Conservation (phyloP, 371 early-diverging fungal species). For the Mucor racemosus region DNA sequence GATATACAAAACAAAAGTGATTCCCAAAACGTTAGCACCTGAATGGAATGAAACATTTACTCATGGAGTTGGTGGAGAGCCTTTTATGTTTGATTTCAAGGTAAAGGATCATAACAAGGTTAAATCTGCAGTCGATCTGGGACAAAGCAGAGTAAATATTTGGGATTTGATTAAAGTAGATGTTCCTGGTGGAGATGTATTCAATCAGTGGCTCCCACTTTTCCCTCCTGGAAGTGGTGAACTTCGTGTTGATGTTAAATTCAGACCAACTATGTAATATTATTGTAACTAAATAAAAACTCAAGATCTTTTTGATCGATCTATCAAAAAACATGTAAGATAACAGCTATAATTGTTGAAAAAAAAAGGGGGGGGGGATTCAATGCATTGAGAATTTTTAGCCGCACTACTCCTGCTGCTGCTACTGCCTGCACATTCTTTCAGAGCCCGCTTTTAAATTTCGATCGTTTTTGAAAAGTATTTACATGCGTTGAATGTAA, state of each 20-base stretch:
- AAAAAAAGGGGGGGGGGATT: too few relatives aligned
- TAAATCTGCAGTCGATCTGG: conserved; percentile 66
- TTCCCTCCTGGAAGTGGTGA: conserved; percentile 51
- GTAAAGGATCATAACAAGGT: conserved; percentile 75
- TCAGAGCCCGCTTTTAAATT: too few relatives aligned
- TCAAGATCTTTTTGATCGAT: not conserved
- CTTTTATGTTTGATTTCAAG: conserved; percentile 56
- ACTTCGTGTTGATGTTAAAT: conserved; percentile 30
- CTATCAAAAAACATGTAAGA: not conserved
- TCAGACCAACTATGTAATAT: conserved; percentile 19
- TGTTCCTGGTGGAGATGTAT: conserved; percentile 26
- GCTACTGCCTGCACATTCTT: too few relatives aligned
- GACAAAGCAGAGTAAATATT: conserved; percentile 59
- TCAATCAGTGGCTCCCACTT: conserved; percentile 46
- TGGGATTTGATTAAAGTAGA: conserved; percentile 58
- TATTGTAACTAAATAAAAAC: conserved; percentile 2
- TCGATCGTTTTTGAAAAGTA: too few relatives aligned
- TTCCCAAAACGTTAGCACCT: conserved; percentile 79
- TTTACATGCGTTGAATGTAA: too few relatives aligned
- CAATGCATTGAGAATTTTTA: too few relatives aligned
- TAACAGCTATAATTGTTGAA: too few relatives aligned
- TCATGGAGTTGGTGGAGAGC: conserved; percentile 40
- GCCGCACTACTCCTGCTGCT: too few relatives aligned
- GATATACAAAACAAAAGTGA: conserved; percentile 75
- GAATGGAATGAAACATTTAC: conserved; percentile 61